These are phyloP conservation scores for Carex sylvatica DNA, from an alignment of 202 grass and related monocot genomes.

Conservation along the genomic window DNA sequence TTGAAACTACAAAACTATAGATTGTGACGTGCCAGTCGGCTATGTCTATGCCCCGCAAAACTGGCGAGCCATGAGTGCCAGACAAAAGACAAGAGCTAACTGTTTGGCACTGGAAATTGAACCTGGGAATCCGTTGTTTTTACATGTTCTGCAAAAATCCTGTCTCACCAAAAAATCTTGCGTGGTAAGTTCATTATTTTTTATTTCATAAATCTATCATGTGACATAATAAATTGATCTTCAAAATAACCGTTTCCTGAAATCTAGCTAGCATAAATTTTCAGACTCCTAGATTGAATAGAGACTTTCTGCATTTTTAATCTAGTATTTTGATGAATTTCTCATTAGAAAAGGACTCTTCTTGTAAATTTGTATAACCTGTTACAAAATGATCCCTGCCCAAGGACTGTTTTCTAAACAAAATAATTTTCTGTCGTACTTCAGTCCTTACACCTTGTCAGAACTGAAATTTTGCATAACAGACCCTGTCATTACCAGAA, in stretches of 20 bases:
- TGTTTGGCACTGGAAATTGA: neutral
- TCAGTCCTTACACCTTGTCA: too few species aligned
- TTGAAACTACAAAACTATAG: neutral
- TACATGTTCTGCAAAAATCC: neutral
- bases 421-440: too few species aligned
- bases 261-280: neutral
- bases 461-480: too few species aligned
- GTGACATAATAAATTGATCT: neutral
- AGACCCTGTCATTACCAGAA: too few species aligned
- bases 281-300: neutral
- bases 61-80: neutral
- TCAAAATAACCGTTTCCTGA: slow-evolving; percentile 5
- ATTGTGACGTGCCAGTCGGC: neutral
- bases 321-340: too few species aligned
- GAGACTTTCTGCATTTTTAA: too few species aligned
- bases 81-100: slow-evolving; percentile 5
- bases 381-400: too few species aligned
- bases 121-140: neutral
- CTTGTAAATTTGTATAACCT: too few species aligned
- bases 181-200: neutral
- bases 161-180: neutral
- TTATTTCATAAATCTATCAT: neutral
- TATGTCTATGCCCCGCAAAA: neutral
- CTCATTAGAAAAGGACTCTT: too few species aligned
- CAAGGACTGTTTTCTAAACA: too few species aligned